These are phyloP conservation scores for Trichoderma koningii DNA, from an alignment of 2,329 filamentous ascomycete genomes.

Conservation along the genomic window DNA sequence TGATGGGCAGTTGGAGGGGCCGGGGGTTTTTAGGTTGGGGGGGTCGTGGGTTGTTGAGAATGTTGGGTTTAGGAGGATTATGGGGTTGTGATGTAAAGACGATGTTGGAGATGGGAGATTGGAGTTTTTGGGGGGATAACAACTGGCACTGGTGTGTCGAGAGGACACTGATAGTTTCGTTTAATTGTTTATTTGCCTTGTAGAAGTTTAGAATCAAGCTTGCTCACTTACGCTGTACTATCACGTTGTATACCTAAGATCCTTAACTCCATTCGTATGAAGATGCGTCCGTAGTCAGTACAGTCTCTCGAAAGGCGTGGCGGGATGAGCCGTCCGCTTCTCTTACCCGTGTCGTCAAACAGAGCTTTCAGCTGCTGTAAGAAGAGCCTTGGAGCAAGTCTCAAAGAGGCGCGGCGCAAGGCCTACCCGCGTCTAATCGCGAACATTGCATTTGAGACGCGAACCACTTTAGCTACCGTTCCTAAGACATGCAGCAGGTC, in stretches of 20 bases:
- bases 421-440: background rate
- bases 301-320: background rate
- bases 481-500: background rate
- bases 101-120: background rate
- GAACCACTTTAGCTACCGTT: background rate
- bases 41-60: slow-evolving; percentile 43
- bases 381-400: background rate
- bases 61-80: slow-evolving; percentile 39
- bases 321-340: background rate
- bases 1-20: slow-evolving; percentile 34
- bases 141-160: background rate
- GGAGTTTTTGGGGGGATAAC: background rate
- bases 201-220: background rate
- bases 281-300: no score
- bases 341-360: background rate
- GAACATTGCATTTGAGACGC: slow-evolving; percentile 13
- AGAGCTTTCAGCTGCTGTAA: no score
- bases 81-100: slow-evolving; percentile 34
- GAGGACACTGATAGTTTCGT: background rate
- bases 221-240: background rate
- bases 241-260: background rate
- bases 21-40: slow-evolving; percentile 41
- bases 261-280: no score
- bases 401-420: background rate
- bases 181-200: background rate